These are phyloP conservation scores for Aspergillus clavatus DNA, from an alignment of 2,329 filamentous ascomycete species.

Conservation along the genomic window DNA sequence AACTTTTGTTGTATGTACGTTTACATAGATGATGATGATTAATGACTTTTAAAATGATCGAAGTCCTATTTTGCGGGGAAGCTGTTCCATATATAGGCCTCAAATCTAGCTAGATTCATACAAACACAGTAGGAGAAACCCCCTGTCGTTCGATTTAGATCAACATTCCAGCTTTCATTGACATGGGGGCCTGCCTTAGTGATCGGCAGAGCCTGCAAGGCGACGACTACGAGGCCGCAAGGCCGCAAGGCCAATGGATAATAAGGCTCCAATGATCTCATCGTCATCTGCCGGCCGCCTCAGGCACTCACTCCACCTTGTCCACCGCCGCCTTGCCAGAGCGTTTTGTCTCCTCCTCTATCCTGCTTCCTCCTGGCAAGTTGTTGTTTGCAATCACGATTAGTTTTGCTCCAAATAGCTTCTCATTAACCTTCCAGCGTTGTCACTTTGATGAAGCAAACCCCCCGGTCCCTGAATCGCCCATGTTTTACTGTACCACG, in stretches of 20 bases:
- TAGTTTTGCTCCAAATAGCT: too few species aligned
- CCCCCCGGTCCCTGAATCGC: slow-evolving; percentile 2
- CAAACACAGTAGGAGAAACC: too few species aligned
- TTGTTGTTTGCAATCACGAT: background rate
- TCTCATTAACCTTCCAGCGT: background rate
- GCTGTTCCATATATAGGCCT: slow-evolving; percentile 1
- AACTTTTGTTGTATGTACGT: slow-evolving; percentile 21
- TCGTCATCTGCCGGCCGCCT: background rate
- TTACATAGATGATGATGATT: slow-evolving; percentile 21
- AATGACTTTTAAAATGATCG: slow-evolving; percentile 27
- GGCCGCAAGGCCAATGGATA: background rate
- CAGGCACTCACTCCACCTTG: background rate
- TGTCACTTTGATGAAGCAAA: slow-evolving; percentile 2
- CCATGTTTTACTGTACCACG: slow-evolving; percentile 16
- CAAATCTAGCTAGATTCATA: background rate
- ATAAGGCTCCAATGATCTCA: background rate
- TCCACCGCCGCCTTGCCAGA: background rate
- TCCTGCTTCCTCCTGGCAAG: background rate
- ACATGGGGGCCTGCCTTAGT: background rate
- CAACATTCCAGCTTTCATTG: too few species aligned
- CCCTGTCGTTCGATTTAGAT: too few species aligned
- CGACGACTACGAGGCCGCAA: background rate
- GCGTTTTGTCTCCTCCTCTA: background rate
- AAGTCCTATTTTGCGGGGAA: too few species aligned
- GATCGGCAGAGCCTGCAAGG: background rate